Percentiles rank a stretch among this genome's conserved stretches.
These are phyloP conservation scores for Paraurostyla sp. DNA, from an alignment of 73 alveolate species.

Conservation along the genomic window DNA sequence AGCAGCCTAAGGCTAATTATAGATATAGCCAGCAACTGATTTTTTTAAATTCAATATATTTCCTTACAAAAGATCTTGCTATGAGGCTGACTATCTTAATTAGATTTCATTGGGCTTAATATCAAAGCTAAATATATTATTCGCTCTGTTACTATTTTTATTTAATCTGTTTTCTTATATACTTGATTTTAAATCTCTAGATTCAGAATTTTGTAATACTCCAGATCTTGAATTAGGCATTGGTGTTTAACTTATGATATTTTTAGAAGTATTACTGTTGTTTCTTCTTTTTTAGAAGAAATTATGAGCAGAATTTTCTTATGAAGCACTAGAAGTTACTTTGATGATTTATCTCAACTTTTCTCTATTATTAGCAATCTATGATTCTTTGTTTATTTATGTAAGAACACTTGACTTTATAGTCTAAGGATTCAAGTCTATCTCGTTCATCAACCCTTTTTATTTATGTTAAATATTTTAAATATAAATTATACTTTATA, in stretches of 20 bases:
- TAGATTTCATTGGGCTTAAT: no score
- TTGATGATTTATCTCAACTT: neutral
- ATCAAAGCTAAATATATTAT: no score
- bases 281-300: constrained; percentile 6
- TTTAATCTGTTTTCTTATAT: neutral
- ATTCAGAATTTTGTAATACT: neutral
- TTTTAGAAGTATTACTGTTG: neutral
- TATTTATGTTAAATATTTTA: neutral
- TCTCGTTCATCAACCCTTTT: neutral
- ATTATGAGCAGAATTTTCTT: neutral
- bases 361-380: neutral
- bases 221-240: neutral
- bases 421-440: no score
- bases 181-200: constrained; percentile 8
- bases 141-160: no score
- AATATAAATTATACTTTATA: constrained; percentile 32
- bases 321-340: neutral
- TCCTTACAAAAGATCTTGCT: no score
- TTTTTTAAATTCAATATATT: no score
- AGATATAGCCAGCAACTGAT: no score
- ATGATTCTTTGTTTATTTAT: no score
- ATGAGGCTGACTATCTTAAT: no score
- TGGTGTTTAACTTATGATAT: no score
- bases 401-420: no score
- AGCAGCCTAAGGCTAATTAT: no score